These are phyloP conservation scores for Fusarium proliferatum DNA, from an alignment of 2,329 filamentous ascomycete genomes.

Conservation along the genomic window DNA sequence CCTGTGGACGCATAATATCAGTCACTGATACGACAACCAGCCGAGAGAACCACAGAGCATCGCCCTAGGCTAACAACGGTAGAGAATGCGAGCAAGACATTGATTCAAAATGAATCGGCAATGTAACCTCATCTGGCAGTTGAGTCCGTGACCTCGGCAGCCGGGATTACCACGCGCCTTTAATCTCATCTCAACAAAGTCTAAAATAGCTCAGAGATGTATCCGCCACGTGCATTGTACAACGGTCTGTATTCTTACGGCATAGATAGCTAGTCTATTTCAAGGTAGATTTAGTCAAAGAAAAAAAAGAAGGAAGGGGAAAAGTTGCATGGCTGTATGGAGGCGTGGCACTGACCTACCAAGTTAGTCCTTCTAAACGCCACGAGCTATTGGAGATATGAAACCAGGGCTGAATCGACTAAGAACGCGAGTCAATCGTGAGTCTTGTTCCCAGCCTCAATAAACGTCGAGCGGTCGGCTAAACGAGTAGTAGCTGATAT, in stretches of 20 bases:
- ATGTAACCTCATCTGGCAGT: constrained; percentile 22
- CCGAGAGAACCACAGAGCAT: not conserved
- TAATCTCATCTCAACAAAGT: constrained; percentile 6
- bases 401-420: not conserved
- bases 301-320: too few relatives aligned
- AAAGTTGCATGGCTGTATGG: not conserved
- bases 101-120: constrained; percentile 6
- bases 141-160: not conserved
- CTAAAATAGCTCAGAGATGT: constrained; percentile 7
- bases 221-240: constrained; percentile 12
- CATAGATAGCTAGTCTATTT: not conserved
- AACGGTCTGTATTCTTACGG: constrained; percentile 3
- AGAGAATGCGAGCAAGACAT: not conserved
- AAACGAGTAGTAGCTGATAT: not conserved
- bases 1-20: not conserved
- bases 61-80: not conserved
- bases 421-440: not conserved
- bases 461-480: too few relatives aligned
- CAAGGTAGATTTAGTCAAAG: not conserved
- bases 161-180: not conserved
- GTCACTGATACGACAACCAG: not conserved
- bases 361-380: not conserved
- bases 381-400: not conserved
- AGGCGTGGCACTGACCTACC: not conserved
- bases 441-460: not conserved